Conservation (phyloP, 23 red algal genomes). For the Cyanidiococcus yangmingshanensis region DNA sequence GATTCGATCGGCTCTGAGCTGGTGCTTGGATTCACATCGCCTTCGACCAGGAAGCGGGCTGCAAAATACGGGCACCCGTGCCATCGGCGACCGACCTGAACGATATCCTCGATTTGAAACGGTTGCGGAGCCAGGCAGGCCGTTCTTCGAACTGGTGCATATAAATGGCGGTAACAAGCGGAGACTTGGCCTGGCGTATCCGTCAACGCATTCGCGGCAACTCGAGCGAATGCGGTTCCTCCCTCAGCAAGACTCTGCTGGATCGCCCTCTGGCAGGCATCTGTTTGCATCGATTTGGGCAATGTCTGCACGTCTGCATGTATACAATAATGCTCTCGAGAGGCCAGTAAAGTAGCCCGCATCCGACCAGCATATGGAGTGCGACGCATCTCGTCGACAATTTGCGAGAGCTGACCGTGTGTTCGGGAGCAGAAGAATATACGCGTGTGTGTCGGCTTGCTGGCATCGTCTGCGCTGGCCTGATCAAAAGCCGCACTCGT, state of each 20-base stretch:
- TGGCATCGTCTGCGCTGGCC: neutral
- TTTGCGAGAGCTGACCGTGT: slow-evolving; percentile 43
- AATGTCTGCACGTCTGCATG: slow-evolving; percentile 19
- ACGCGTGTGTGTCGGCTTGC: neutral
- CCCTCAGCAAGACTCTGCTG: neutral
- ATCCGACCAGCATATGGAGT: slow-evolving; percentile 29
- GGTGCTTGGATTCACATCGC: neutral
- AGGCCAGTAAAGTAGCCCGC: slow-evolving; percentile 36
- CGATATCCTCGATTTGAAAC: slow-evolving; percentile 68
- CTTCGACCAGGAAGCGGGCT: slow-evolving; percentile 34
- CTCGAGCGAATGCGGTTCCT: neutral
- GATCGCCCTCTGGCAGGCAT: slow-evolving; percentile 22
- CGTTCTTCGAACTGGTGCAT: neutral
- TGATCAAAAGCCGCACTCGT: neutral
- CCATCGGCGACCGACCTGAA: slow-evolving; percentile 34
- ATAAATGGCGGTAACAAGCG: slow-evolving; percentile 1
- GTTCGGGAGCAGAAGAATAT: slow-evolving; percentile 44
- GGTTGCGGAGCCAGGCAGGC: neutral
- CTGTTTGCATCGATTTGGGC: slow-evolving; percentile 10
- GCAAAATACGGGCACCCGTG: slow-evolving; percentile 63
- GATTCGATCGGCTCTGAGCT: neutral
- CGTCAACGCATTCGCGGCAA: neutral
- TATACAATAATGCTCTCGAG: slow-evolving; percentile 40
- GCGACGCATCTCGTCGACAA: slow-evolving; percentile 32
- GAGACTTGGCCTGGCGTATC: neutral